Conservation (phyloP, 2,329 filamentous ascomycete species). For the Ilyonectria mors-panacis region DNA sequence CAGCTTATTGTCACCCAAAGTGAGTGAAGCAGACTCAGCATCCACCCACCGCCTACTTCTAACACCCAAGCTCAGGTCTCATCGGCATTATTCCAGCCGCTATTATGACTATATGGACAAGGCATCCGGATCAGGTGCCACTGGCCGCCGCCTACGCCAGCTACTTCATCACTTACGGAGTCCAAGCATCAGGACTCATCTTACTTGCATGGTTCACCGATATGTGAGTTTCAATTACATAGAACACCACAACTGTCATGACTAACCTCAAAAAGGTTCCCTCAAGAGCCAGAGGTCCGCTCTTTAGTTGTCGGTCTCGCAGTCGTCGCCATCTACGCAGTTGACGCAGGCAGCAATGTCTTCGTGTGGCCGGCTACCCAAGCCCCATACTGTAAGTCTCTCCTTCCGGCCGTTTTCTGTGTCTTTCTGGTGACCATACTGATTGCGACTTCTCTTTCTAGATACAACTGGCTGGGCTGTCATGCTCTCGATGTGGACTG, state of each 20-base stretch:
- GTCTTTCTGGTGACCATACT: neutral
- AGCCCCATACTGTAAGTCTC: conserved; percentile 27
- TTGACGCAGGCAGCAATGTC: conserved; percentile 26
- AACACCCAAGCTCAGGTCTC: conserved; percentile 40
- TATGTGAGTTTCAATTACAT: conserved; percentile 45
- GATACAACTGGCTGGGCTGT: conserved; percentile 24
- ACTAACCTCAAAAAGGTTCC: conserved; percentile 10
- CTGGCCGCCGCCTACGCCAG: conserved; percentile 64
- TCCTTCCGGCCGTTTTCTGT: too few species aligned
- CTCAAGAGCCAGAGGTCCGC: conserved; percentile 29
- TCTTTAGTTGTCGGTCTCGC: conserved; percentile 29
- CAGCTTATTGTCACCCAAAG: conserved; percentile 64
- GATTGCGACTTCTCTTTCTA: neutral
- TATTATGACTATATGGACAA: conserved; percentile 69
- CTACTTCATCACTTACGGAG: conserved; percentile 64
- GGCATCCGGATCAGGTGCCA: conserved; percentile 58
- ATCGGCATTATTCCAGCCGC: conserved; percentile 65
- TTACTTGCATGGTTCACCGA: conserved; percentile 69
- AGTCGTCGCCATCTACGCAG: conserved; percentile 32
- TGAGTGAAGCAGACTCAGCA: conserved; percentile 25
- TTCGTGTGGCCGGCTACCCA: conserved; percentile 25
- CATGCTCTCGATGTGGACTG: conserved; percentile 24
- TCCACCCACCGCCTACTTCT: neutral
- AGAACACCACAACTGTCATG: neutral
- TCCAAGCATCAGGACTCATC: conserved; percentile 64